phyloP scores from a whole-genome alignment of 2,329 filamentous ascomycete genomes.

The Dothistroma septosporum region DNA sequence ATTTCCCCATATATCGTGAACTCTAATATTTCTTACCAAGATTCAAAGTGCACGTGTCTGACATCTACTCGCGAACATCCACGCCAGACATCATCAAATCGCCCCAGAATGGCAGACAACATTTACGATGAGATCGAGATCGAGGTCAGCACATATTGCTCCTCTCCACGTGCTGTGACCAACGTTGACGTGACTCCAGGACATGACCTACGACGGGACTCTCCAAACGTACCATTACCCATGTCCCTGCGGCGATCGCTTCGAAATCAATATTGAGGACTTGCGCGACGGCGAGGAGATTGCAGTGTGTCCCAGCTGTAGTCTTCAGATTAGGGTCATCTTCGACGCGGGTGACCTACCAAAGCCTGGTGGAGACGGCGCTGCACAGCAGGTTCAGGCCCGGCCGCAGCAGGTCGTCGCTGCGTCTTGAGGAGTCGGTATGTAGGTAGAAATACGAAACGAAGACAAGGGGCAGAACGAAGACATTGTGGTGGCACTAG shows the following conservation, averaged over 20 bases:
- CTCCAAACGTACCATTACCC: conserved; percentile 92
- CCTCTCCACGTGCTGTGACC: background rate
- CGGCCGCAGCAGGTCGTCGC: conserved; percentile 22
- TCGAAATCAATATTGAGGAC: conserved; percentile 83
- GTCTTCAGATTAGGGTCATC: conserved; percentile 91
- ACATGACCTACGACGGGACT: conserved; percentile 84
- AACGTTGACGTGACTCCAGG: conserved; percentile 37
- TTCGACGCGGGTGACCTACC: conserved; percentile 66
- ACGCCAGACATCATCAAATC: background rate
- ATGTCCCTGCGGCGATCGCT: conserved; percentile 84
- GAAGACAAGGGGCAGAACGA: too few species aligned
- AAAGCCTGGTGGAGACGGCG: conserved; percentile 37
- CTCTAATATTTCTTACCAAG: background rate
- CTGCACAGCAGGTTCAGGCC: conserved; percentile 5
- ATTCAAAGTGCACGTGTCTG: background rate
- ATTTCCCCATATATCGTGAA: background rate
- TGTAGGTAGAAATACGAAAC: background rate
- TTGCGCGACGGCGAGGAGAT: conserved; percentile 86
- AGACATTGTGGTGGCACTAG: too few species aligned
- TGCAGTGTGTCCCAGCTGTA: conserved; percentile 96
- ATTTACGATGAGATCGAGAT: conserved; percentile 99
- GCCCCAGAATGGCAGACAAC: conserved; percentile 27
- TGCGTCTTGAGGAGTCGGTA: conserved; percentile 16
- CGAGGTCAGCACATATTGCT: conserved; percentile 47
- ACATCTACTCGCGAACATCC: background rate